Base-by-base conservation (phyloP, 805 yeast genomes). In the Sugiyamaella lignohabitans region DNA sequence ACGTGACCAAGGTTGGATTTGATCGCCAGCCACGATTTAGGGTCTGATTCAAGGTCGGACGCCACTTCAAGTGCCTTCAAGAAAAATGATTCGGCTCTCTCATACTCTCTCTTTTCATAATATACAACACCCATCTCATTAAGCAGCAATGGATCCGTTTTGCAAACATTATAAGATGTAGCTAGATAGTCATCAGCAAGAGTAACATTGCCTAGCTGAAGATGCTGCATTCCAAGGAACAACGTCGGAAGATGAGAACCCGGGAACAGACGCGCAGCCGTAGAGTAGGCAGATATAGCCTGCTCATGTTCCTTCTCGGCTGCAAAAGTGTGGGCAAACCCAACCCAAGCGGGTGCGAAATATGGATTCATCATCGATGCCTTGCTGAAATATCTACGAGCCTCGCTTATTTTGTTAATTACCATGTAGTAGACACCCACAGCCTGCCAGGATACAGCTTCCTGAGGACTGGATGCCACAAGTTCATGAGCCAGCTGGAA, bases 281-380 rank as follows among this genome's bases (percentile, higher is more conserved):
- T 89, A 1, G 98, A 89, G 65, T 89, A 93, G 0, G 98, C 98
- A 47, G 96, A 84, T 19, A 93, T 84, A 1, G 98, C 98, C 65
- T 93, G 98, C 63, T 93, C 99, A 63, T 93, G 97, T 65, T 93
- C 99, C n/a, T 96, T 95, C 63, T 93, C 98, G 2, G 86, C 82
- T 0, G 96, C 96, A 75, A 89, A 93, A 0, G 98, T 89, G 59
- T 91, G 98, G 1, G 98, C 98, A 68, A 93, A 93, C 2, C 97
- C 98, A 29, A 93, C 80, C 98, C 98, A 93, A 1, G 98, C 95
- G 44, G 86, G 91, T 0, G 93, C 94, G 67, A 86, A 88, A 54
- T 82, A 85, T 2, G 98, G 94, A 58, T 87, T 84, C 50, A 89
- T 65, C 54, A 88, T 72, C 1, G 97, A 87, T 0, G 97, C 89